Evolutionary conservation across 768 basidiomycete genomes (phyloP).

Genomic region (Sporobolomyces pararoseus): DNA sequence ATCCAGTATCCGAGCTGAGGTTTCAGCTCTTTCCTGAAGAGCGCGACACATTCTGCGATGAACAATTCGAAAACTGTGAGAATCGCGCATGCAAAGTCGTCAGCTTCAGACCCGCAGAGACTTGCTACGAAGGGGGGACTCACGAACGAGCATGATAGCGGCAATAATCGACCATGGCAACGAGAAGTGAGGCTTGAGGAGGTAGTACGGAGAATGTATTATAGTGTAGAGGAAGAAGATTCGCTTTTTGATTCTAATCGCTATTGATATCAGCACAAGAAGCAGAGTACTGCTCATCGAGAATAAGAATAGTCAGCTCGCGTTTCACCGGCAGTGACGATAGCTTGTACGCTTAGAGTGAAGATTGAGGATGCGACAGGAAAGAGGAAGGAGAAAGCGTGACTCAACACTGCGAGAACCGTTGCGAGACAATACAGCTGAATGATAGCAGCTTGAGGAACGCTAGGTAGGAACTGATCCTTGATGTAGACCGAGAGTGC

Average conservation of each 20-base stretch:
- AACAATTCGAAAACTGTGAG: not conserved
- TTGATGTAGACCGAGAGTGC: not conserved
- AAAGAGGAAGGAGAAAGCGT: not conserved
- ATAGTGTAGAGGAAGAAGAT: conserved; percentile 1
- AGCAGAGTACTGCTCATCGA: conserved; percentile 10
- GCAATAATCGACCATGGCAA: conserved; percentile 1
- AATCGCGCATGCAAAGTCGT: not conserved
- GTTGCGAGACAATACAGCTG: not conserved
- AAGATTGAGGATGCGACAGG: no score
- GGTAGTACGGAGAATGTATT: not conserved
- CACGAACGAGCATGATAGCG: conserved; percentile 2
- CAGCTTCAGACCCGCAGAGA: not conserved
- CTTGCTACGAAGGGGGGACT: not conserved
- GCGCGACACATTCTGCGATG: not conserved
- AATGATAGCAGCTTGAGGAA: not conserved
- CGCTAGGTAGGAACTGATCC: not conserved
- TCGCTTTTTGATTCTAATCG: not conserved
- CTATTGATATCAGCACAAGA: not conserved
- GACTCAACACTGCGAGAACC: conserved; percentile 13
- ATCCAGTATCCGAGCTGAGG: not conserved
- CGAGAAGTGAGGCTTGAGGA: conserved; percentile 11
- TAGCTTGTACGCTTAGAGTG: no score
- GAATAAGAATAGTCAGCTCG: not conserved
- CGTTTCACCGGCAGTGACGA: no score
- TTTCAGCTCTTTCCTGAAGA: not conserved